A percentile compares a stretch with the other conserved stretches of the same genome.
Evolutionary conservation across 1,284 basidiomycete genomes (phyloP).

Genomic region (Taiwanofungus camphoratus): DNA sequence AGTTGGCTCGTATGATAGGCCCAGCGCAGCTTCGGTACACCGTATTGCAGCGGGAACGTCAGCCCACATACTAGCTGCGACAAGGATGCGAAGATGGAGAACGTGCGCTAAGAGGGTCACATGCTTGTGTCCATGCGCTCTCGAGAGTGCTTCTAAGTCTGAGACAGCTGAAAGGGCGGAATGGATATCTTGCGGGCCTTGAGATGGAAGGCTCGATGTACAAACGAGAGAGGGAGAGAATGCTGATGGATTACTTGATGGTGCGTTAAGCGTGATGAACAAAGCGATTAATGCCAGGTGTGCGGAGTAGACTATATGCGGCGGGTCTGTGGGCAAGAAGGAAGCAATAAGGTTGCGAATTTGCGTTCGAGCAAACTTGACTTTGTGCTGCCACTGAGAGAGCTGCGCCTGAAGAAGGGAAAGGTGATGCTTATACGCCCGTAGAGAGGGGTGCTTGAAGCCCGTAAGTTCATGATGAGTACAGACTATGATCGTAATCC

Average conservation of each 20-base stretch:
- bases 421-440: slow-evolving; percentile 50
- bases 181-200: slow-evolving; percentile 28
- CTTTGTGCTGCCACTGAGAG: slow-evolving; percentile 46
- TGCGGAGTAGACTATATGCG: slow-evolving; percentile 45
- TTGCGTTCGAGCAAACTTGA: slow-evolving; percentile 50
- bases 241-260: slow-evolving; percentile 7
- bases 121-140: slow-evolving; percentile 34
- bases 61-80: slow-evolving; percentile 48
- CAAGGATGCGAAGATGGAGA: slow-evolving; percentile 46
- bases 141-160: slow-evolving; percentile 36
- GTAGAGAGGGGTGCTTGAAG: slow-evolving; percentile 53
- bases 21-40: slow-evolving; percentile 40
- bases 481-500: too few relatives aligned
- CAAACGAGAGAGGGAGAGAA: background rate
- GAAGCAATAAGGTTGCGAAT: slow-evolving; percentile 49
- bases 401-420: slow-evolving; percentile 54
- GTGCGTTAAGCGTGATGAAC: slow-evolving; percentile 26
- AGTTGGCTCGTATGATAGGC: slow-evolving; percentile 31
- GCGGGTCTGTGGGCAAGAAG: slow-evolving; percentile 41
- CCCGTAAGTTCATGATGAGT: too few relatives aligned
- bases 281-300: slow-evolving; percentile 49
- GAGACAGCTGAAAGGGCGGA: slow-evolving; percentile 39
- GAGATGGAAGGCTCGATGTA: slow-evolving; percentile 7
- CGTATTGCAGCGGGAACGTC: slow-evolving; percentile 40
- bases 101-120: slow-evolving; percentile 43